Base-by-base conservation (phyloP, 805 yeast species). In the Schizosaccharomyces osmophilus region DNA sequence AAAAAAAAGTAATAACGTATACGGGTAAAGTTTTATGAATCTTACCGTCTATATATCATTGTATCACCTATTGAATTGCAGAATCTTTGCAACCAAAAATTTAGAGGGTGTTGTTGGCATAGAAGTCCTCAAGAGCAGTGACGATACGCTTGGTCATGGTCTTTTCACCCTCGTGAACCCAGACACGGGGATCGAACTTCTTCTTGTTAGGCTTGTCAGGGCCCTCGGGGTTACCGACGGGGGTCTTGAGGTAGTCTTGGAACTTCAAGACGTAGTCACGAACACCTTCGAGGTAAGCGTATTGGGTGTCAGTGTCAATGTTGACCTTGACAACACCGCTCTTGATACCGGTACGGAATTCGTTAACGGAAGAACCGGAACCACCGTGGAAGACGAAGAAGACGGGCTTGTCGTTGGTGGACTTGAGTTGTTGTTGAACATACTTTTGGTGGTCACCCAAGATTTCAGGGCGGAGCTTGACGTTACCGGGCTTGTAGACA, bases 131-230 rank as follows among this genome's bases (percentile, higher is more conserved):
- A 74, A 93, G 79, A 71, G 95, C 94, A 74, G 82, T 84, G 65
- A 85, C 68, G 71, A 93, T 79, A 83, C 97, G 87, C 68, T 75
- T 77, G 68, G 82, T 68, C 97, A 93, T 90, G 73, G 97, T 88
- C 88, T 88, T 88, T 82, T 93, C 98, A 82, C 98, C 97, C 79
- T 90, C 97, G 82, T 97, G 89, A 68, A 93, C 97, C 98, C 98
- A 93, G 77, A 89, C 97, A 84, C 98, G 90, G 79, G 98, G 98
- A 79, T 93, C 98, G 74, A 87, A 93, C 87, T 78, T 88, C 81
- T 93, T 93, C 89, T 93, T 93, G 90, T 93, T 93, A 79, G 98
- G 98, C 82, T 87, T 86, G 78, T 93, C 97, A 63, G 79, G 90
- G 76, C 97, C 98, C 26, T 90, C 96, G 78, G 98, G 98, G 94